Base-by-base conservation (phyloP, 2,329 filamentous ascomycete species). In the Xylaria digitata region DNA sequence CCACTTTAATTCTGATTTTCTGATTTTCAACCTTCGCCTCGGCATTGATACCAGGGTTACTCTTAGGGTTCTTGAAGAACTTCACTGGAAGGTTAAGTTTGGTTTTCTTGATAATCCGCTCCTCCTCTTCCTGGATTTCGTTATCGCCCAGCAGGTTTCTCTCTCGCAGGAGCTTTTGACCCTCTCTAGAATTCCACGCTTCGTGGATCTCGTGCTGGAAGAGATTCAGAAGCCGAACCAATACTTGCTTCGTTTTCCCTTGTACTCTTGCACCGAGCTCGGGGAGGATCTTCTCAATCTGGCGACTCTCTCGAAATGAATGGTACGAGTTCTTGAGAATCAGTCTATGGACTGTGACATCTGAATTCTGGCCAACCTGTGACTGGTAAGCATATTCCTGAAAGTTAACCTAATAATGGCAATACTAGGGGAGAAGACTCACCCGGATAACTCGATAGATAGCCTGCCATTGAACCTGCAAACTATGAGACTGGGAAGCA, bases 361-460 rank as follows among this genome's bases (percentile, higher is more conserved):
- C 66, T 15, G 68, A 63, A 17, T 54, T 49, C 58, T 77, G 75
- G 6, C 75, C 74, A 0, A 77, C 71, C 73, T 76, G 34, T 7
- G 21, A 32, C 19, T 53, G 7, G 60, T 75, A 60, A 74, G 70
- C 37, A 34, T 40, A 37, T 52, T 11, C 17, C 15, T 11, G 34
- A 45, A 19, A 40, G n/a, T 1, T 26, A 46, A 17, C 37, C 5
- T n/a, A 7, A 9, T 17, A 34, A 37, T 13, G 21, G 13, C 1
- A 21, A 3, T 48, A 5, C 2, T 21, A 37, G 32, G 30, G 21
- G 13, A 0, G 13, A 0, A 19, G 26, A 58, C 75, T 68, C 62
- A 75, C 75, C 62, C 75, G 70, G 49, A 77, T 77, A 7, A 76
- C 73, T 53, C 75, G 67, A 55, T 77, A 71, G 1, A 74, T 67